These are phyloP conservation scores for Macadamia tetraphylla DNA, from an alignment of 164 flowering plant genomes.

Conservation along the genomic window DNA sequence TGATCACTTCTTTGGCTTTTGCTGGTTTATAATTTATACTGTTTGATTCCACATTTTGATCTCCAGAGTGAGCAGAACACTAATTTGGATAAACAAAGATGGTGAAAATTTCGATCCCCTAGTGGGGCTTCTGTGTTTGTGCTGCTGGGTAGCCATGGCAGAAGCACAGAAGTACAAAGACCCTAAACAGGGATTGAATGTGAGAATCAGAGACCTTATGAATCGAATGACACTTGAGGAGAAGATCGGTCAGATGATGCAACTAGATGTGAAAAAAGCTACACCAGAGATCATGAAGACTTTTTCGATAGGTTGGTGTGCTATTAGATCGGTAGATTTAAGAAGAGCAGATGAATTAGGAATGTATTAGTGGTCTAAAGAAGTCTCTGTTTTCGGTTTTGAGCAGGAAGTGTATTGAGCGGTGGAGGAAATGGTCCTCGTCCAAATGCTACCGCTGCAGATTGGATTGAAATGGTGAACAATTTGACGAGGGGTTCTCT, in stretches of 20 bases:
- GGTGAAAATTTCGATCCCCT: constrained; percentile 15
- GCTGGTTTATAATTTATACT: too few relatives aligned
- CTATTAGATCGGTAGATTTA: too few relatives aligned
- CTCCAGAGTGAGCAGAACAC: not conserved
- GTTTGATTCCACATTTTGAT: too few relatives aligned
- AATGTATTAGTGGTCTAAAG: too few relatives aligned
- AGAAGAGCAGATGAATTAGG: too few relatives aligned
- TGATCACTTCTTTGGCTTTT: too few relatives aligned
- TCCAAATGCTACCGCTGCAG: not conserved
- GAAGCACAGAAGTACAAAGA: constrained; percentile 9
- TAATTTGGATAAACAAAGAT: constrained; percentile 2
- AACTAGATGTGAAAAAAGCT: not conserved
- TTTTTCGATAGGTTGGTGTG: constrained; percentile 4
- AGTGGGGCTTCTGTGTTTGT: constrained; percentile 18
- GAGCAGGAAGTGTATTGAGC: constrained; percentile 4
- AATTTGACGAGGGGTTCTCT: not conserved
- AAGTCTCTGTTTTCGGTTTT: not conserved
- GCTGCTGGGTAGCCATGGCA: constrained; percentile 7
- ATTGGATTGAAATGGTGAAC: not conserved
- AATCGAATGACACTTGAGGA: constrained; percentile 5
- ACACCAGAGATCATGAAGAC: constrained; percentile 6
- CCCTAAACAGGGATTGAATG: constrained; percentile 3
- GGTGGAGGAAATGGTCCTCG: not conserved
- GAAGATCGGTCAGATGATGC: constrained; percentile 8
- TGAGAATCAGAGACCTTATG: constrained; percentile 1